phyloP scores from a whole-genome alignment of 2,329 filamentous ascomycete species.

The Phialophora tarda region DNA sequence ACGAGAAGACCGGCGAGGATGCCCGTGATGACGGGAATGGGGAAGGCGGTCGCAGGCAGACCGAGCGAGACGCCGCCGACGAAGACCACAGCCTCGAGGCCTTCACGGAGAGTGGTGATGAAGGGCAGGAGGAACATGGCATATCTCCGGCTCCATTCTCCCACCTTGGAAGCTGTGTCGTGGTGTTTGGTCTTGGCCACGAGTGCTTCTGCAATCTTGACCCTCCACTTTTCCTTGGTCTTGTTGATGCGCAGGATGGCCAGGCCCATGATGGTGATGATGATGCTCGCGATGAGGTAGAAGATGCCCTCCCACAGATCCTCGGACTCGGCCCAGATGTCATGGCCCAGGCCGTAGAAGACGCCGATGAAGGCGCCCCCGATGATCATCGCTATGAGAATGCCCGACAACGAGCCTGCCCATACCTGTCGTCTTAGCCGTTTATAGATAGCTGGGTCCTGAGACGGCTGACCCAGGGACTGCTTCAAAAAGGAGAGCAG shows the following conservation, averaged over 20 bases:
- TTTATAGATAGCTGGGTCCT: slow-evolving; percentile 69
- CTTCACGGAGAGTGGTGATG: slow-evolving; percentile 81
- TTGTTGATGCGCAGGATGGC: slow-evolving; percentile 81
- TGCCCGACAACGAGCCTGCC: slow-evolving; percentile 68
- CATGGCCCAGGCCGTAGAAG: slow-evolving; percentile 71
- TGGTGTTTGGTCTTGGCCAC: slow-evolving; percentile 58
- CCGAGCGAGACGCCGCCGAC: slow-evolving; percentile 81
- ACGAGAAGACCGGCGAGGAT: slow-evolving; percentile 69
- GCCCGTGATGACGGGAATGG: slow-evolving; percentile 77
- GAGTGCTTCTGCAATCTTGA: slow-evolving; percentile 75
- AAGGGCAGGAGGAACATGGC: slow-evolving; percentile 86
- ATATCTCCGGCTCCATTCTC: slow-evolving; percentile 71
- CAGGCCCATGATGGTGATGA: slow-evolving; percentile 81
- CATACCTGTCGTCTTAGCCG: slow-evolving; percentile 72
- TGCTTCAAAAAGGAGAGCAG: slow-evolving; percentile 84
- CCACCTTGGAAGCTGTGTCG: slow-evolving; percentile 49
- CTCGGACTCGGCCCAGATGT: slow-evolving; percentile 71
- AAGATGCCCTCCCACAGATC: slow-evolving; percentile 83
- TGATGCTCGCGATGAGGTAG: slow-evolving; percentile 72
- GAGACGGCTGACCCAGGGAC: slow-evolving; percentile 67
- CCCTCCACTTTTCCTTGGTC: slow-evolving; percentile 82
- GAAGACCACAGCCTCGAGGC: slow-evolving; percentile 84
- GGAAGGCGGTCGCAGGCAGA: slow-evolving; percentile 75
- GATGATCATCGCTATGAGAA: slow-evolving; percentile 68
- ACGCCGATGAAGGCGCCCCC: slow-evolving; percentile 72